Evolutionary conservation across 1,139 yeast species (phyloP), one percentile per base, ranked within the genome.

Genomic region (Protomyces inouyei): DNA sequence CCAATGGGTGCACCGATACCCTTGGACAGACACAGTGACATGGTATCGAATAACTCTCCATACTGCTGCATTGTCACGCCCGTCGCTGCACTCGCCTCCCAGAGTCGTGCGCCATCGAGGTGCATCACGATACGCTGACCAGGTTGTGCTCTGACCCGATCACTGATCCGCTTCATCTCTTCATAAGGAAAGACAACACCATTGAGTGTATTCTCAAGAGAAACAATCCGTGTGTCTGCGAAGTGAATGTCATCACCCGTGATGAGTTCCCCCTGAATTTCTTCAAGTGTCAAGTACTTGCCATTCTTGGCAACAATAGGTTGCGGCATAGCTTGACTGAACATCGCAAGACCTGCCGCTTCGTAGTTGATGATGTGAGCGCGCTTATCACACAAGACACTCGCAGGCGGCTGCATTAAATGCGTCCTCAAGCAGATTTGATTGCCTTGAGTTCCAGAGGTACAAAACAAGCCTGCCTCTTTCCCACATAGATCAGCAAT

Each of bases 1-100:
- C 98, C 98, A 72, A 91, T 85, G 66, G 98, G 98, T 0, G 98
- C 97, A 68, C 97, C 97, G 72, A 92, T 80, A 3, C 96, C 88
- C 77, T 92, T 92, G 64, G 96, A 88, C 68, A 92, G 78, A 76
- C 98, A 92, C 65, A 92, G 81, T 5, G 97, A 89, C 61, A 92
- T 89, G 45, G 95, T 84, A 76, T 92, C 98, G 74, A 92, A 92
- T 70, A 85, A 78, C 69, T 83, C 79, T 72, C 96, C 88, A 75
- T 86, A 90, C 73, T 89, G 91, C 56, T 76, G 76, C 66, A 91
- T 76, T 12, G 89, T 77, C 51, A 89, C 79, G 8, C 88, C 91
- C 32, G 95, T 83, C 57, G 82, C 93, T 6, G 82, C 88, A 37
- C 86, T 79, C 1, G 97, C 97, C 73, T 92, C 90, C 95, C 96